These are phyloP conservation scores for Emericellopsis atlantica DNA, from an alignment of 2,329 filamentous ascomycete genomes.

Conservation along the genomic window DNA sequence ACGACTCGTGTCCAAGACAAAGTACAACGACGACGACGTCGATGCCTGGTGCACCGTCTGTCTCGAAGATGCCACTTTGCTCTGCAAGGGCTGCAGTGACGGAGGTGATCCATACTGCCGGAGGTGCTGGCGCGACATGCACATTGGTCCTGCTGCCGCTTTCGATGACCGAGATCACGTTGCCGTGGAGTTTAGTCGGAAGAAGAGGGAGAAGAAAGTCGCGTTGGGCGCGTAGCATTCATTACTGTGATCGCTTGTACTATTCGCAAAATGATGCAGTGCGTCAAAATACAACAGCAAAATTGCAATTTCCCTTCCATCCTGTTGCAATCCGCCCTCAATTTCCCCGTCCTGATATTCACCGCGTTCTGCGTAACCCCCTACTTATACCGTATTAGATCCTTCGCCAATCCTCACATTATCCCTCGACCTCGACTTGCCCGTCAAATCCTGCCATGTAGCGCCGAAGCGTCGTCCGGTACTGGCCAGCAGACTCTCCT, in stretches of 20 bases:
- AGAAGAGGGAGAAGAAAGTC: constrained; percentile 18
- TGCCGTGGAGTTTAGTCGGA: constrained; percentile 43
- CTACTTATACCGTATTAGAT: not conserved
- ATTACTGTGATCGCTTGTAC: not conserved
- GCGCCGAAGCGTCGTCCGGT: constrained; percentile 73
- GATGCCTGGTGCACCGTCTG: constrained; percentile 76
- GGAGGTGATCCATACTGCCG: constrained; percentile 48
- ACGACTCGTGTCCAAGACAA: constrained; percentile 23
- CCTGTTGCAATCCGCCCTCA: not conserved
- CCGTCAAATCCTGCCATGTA: constrained; percentile 72
- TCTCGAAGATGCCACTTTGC: constrained; percentile 61
- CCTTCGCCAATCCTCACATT: constrained; percentile 3
- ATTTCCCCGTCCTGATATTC: not conserved
- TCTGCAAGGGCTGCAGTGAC: constrained; percentile 58
- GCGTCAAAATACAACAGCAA: not conserved
- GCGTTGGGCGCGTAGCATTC: constrained; percentile 20
- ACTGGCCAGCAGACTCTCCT: constrained; percentile 79
- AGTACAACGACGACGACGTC: constrained; percentile 57
- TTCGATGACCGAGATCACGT: constrained; percentile 60
- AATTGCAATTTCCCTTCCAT: not conserved
- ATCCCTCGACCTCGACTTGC: constrained; percentile 36
- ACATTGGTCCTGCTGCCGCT: constrained; percentile 54
- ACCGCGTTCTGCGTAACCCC: not conserved
- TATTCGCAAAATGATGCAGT: not conserved
- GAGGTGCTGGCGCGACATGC: constrained; percentile 72